Base-by-base conservation (phyloP, 441 rosid genomes). In the Hypseocharis bilobata region DNA sequence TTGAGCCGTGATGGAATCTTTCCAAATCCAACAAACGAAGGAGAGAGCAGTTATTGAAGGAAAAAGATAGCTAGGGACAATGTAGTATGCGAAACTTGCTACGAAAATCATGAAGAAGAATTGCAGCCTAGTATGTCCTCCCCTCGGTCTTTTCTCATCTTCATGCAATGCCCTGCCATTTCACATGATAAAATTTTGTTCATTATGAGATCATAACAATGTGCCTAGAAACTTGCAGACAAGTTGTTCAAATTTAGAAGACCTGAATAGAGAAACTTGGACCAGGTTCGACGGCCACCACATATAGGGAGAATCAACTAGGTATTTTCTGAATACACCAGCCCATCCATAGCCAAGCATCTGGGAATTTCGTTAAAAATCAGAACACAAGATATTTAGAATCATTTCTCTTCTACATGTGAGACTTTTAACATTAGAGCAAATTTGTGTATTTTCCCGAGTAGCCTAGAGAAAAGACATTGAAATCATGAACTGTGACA, bases 261-360 rank as follows among this genome's bases (percentile, higher is more conserved):
- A 85, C 92, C 85, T 81, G 72, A 88, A 88, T 6, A 91, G 77
- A 62, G 92, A 91, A 70, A 91, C 93, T 68, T 85, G 91, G 17
- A 91, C 92, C 14, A 91, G 70, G 60, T 83, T 86, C n/a, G 76
- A 40, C 0, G 97, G 96, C 96, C 97, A 91, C 97, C 96, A 86
- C 96, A 88, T 88, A 68, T 81, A 86, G 6, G 96, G 91, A 0
- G 96, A 88, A 3, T 91, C 97, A 13, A 91, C 97, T 0, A 85
- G 83, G 76, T 75, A 65, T 70, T 57, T 82, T 64, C 92, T 81
- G 78, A 91, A 88, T 3, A 87, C 5, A 7, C 97, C 96, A 55
- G 94, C 97, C 90, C 96, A 88, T 16, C 96, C 96, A 70, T 91
- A 88, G 13, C 96, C 97, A 40, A 88, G 86, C 79, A 91, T 61